Conservation (phyloP, 164 flowering plant genomes). For the Euptelea pleiosperma region DNA sequence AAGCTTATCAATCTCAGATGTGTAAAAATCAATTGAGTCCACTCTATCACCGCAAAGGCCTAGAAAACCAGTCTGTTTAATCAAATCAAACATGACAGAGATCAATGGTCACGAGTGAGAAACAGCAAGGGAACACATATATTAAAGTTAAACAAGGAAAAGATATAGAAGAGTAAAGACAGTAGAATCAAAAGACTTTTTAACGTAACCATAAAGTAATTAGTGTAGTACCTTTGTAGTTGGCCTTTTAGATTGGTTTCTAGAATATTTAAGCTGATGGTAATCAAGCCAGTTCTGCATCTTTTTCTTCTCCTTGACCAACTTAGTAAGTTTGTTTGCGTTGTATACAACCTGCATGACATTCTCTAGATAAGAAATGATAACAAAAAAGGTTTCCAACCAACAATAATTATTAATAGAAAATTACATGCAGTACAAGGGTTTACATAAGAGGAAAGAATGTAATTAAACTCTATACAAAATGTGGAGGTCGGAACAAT, state of each 20-base stretch:
- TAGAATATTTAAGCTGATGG: constrained; percentile 55
- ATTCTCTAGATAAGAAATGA: background rate
- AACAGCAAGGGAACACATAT: background rate
- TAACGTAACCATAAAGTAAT: background rate
- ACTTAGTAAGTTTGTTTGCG: constrained; percentile 57
- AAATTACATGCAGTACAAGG: no score
- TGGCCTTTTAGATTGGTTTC: constrained; percentile 52
- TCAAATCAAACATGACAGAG: constrained; percentile 6
- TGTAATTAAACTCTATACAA: no score
- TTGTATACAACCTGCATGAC: constrained; percentile 67
- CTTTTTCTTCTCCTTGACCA: constrained; percentile 63
- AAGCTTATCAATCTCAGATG: constrained; percentile 45
- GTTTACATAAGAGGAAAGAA: no score
- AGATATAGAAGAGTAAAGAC: background rate
- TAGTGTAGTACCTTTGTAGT: constrained; percentile 44
- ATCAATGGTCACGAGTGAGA: background rate
- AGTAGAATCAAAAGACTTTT: background rate
- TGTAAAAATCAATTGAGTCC: constrained; percentile 71
- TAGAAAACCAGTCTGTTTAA: constrained; percentile 64
- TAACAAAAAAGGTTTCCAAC: constrained; percentile 9
- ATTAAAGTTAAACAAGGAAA: background rate
- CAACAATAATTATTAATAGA: background rate
- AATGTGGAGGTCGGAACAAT: no score
- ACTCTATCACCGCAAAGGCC: constrained; percentile 65
- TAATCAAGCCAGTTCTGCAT: constrained; percentile 70